Conservation (phyloP, 805 yeast genomes). For the Myxozyma udenii region DNA sequence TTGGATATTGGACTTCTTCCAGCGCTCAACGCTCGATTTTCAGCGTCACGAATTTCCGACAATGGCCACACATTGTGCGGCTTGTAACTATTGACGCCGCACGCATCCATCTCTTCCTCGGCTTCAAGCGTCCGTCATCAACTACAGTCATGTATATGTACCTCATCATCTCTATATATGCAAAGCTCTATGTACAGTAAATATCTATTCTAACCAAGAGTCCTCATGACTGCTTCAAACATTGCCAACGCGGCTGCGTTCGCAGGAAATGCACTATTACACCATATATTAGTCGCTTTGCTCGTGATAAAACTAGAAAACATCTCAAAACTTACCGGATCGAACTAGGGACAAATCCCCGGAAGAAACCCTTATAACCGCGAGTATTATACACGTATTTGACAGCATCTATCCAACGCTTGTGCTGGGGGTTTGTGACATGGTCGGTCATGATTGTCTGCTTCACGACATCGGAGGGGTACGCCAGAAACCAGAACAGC, state of each 20-base stretch:
- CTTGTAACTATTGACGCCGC: no score
- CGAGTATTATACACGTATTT: conserved; percentile 54
- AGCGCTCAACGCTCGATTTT: no score
- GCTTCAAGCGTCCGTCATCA: no score
- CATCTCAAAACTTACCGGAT: conserved; percentile 23
- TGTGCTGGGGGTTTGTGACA: conserved; percentile 67
- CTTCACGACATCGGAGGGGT: conserved; percentile 85
- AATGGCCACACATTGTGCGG: no score
- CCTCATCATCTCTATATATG: no score
- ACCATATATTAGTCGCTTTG: not conserved
- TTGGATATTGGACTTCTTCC: no score
- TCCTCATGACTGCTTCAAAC: conserved; percentile 35
- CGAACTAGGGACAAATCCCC: conserved; percentile 78
- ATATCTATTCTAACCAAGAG: conserved; percentile 12
- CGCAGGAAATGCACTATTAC: conserved; percentile 79
- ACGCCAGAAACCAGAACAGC: conserved; percentile 82
- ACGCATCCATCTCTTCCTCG: no score
- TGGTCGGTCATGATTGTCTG: conserved; percentile 80
- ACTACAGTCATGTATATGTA: no score
- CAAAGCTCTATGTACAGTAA: not conserved
- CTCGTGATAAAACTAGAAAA: no score
- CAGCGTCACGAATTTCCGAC: no score
- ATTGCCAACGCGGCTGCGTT: conserved; percentile 91
- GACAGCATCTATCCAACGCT: conserved; percentile 69
- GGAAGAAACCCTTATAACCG: conserved; percentile 65